Evolutionary conservation across 176 grass and related monocot species (phyloP), one percentile per base, ranked within the genome.

Genomic region (Oryza meridionalis): DNA sequence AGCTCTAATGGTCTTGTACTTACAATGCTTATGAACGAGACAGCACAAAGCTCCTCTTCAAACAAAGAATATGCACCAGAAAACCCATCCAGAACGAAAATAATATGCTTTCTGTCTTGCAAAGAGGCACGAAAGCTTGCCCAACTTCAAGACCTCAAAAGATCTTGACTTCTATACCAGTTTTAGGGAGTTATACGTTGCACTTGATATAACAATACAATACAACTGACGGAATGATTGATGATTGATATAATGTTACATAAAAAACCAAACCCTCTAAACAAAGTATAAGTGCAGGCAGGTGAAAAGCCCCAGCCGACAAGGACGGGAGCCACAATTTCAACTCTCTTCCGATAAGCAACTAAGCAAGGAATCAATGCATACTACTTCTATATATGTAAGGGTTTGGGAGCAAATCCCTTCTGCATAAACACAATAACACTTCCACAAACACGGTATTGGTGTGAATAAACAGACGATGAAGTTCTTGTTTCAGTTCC

Each of bases 401-500:
- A 59, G 19, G 33, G 76, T 17, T 46, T 46, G 68, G 55, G 59
- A 73, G 69, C 44, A 40, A 73, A 47, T 22, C 65, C 14, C 9
- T 31, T 70, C 62, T 70, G 12, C 58, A 25, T n/a, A 31, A 37
- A 37, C 35, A 83, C 53, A 40, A 40, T 40, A 40, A 40, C 7
- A 88, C 32, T 63, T 46, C 24, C 26, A 25, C 55, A 77, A 74
- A 79, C 77, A 55, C 58, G 32, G 16, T 26, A 29, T 47, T 70
- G 6, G 67, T 53, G 67, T 53, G 14, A 82, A 22, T 65, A 70
- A 16, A n/a, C 33, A 77, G 7, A 38, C 47, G 49, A 91, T 86
- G 89, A 86, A 94, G 79, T 91, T 91, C 70, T 69, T 91, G 67
- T 83, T 94, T 83, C 83, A 91, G 69, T 80, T 82, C 42, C 89